A percentile compares a stretch with the other conserved stretches of the same genome.
These are phyloP conservation scores for Psilocybe azurescens DNA, from an alignment of 768 basidiomycete species.

Conservation along the genomic window DNA sequence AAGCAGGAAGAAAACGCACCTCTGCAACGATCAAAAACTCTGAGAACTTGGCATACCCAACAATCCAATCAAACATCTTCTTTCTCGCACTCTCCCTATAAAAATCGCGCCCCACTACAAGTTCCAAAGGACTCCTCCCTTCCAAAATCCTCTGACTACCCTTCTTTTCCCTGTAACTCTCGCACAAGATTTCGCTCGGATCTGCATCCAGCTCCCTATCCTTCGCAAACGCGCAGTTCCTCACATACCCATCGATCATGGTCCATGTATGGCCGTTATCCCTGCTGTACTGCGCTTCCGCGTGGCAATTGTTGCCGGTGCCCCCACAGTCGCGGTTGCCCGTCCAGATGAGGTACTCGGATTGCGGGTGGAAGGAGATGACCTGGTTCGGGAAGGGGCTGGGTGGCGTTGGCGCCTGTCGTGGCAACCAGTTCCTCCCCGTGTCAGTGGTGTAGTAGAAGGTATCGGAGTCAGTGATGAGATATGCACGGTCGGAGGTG, in stretches of 20 bases:
- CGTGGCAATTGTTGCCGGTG: constrained; percentile 60
- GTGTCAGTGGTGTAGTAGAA: constrained; percentile 86
- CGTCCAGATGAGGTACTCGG: constrained; percentile 90
- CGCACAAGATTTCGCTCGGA: constrained; percentile 89
- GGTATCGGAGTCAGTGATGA: constrained; percentile 70
- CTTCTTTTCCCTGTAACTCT: constrained; percentile 81
- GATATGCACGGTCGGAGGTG: constrained; percentile 82
- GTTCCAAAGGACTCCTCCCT: constrained; percentile 68
- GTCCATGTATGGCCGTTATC: constrained; percentile 78
- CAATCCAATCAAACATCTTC: constrained; percentile 84
- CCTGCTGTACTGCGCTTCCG: constrained; percentile 82
- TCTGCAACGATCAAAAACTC: constrained; percentile 96
- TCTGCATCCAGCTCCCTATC: constrained; percentile 83
- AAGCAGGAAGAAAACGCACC: constrained; percentile 49
- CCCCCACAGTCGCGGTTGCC: constrained; percentile 72
- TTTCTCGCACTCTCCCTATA: constrained; percentile 60
- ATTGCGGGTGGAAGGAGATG: constrained; percentile 85
- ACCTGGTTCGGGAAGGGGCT: constrained; percentile 80
- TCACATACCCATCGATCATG: constrained; percentile 64
- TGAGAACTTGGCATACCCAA: constrained; percentile 96
- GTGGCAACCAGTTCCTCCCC: constrained; percentile 71
- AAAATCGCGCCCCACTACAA: constrained; percentile 79
- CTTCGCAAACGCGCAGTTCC: constrained; percentile 90
- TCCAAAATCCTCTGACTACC: constrained; percentile 73
- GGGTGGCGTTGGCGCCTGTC: constrained; percentile 68